Evolutionary conservation across 2,329 filamentous ascomycete genomes (phyloP), one percentile per base, ranked within the genome.

Genomic region (Coniochaeta hoffmannii): DNA sequence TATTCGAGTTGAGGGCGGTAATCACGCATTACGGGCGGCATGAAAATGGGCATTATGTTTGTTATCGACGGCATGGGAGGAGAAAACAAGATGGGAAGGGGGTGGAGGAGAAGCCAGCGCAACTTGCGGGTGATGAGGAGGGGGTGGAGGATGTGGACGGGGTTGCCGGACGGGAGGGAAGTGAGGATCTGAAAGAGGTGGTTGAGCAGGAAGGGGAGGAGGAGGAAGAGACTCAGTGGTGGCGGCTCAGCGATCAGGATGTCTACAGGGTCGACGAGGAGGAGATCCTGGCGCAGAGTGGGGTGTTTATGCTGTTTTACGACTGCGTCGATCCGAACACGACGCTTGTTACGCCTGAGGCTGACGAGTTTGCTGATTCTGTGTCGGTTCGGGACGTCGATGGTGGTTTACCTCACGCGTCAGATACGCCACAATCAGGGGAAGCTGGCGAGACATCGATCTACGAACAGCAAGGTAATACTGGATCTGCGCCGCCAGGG

Each of bases 281-380:
- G 11, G 79, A 81, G 28, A 89, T 96, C 0, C 73, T 94, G 53
- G 79, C 77, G 2, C 87, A 96, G 62, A 85, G 85, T 0, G 90
- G 90, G 1, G 93, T 92, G 0, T 97, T 97, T 67, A 97, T 99
- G 93, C 79, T 97, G 1, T 97, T 97, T 69, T 99, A 97, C 68
- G 93, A 99, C 67, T 83, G 82, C 50, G 74, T 88, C 24, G 83
- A 87, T 56, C 69, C 77, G 1, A 73, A 68, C 35, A 73, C 31
- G 11, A 31, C 30, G 3, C 28, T 86, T 19, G 67, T 77, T 10
- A 64, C 68, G 24, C 62, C 68, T 24, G 67, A 70, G 28, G 35
- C 50, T 34, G 58, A 58, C 22, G 4, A 15, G 2, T 53, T 36
- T 28, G 50, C 8, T 22, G 50, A 53, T 17, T 36, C 50, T 10